Evolutionary conservation across 306 rosid species (phyloP).

Genomic region (Fragaria iinumae): DNA sequence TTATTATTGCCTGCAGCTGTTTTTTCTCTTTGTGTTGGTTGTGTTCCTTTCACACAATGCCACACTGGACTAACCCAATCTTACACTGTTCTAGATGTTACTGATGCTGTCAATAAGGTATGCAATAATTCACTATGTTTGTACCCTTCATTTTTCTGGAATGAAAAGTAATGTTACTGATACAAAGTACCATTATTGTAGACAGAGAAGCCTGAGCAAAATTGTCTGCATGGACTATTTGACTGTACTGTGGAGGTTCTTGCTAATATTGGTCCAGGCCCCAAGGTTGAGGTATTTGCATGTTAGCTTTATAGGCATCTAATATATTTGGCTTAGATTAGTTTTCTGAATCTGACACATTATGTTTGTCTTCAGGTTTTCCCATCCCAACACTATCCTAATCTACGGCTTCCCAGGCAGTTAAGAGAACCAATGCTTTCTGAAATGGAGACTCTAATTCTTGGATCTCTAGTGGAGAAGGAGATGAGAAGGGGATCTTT

Average conservation of each 20-base stretch:
- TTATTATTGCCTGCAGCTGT: constrained; percentile 74
- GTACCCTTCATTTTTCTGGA: constrained; percentile 2
- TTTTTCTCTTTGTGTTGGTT: constrained; percentile 77
- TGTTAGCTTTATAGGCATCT: constrained; percentile 26
- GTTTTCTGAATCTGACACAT: constrained; percentile 12
- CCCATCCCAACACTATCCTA: constrained; percentile 36
- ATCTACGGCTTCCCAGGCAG: constrained; percentile 59
- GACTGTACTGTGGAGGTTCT: constrained; percentile 81
- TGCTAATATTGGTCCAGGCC: constrained; percentile 47
- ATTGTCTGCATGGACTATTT: constrained; percentile 45
- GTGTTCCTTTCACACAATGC: constrained; percentile 50
- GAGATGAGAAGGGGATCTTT: constrained; percentile 47
- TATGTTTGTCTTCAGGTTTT: constrained; percentile 44
- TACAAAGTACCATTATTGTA: constrained; percentile 22
- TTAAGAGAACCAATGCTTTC: constrained; percentile 61
- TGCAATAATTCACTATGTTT: constrained; percentile 18
- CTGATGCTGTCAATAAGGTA: constrained; percentile 52
- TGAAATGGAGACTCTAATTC: constrained; percentile 70
- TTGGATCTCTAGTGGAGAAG: constrained; percentile 51
- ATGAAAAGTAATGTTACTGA: neutral
- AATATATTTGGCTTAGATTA: constrained; percentile 13
- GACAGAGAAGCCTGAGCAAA: constrained; percentile 58
- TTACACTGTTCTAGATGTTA: constrained; percentile 37
- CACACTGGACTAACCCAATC: constrained; percentile 35
- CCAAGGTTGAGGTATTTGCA: constrained; percentile 56